Conservation (phyloP, 805 yeast species). For the Diddensiella caesifluorescens region DNA sequence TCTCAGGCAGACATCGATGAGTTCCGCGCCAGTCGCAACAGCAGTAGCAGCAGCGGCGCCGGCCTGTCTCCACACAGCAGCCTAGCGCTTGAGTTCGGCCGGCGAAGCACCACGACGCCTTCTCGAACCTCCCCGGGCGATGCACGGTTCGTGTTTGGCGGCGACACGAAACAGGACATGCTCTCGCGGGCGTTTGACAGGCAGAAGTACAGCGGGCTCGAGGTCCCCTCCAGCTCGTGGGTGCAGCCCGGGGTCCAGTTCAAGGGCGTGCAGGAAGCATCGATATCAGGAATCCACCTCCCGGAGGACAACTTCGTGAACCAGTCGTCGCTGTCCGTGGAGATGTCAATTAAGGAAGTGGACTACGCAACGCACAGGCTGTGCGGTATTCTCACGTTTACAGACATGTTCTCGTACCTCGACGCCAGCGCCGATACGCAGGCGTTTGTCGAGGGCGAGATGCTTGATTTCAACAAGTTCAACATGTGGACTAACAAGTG, state of each 20-base stretch:
- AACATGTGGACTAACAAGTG: constrained; percentile 1
- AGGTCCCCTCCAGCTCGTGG: constrained; percentile 4
- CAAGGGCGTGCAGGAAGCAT: constrained; percentile 3
- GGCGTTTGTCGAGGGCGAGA: not conserved
- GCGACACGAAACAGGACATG: too few species aligned
- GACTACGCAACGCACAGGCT: not conserved
- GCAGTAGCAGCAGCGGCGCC: constrained; percentile 3
- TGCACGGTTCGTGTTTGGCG: too few species aligned
- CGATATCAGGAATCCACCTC: not conserved
- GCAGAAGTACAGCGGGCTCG: not conserved
- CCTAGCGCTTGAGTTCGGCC: too few species aligned
- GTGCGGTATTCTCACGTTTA: not conserved
- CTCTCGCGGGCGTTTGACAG: not conserved
- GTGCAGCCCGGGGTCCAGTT: constrained; percentile 8
- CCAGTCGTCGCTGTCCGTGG: not conserved
- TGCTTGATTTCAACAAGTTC: constrained; percentile 3
- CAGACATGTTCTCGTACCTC: not conserved
- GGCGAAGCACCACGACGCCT: too few species aligned
- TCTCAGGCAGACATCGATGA: not conserved
- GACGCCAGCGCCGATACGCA: not conserved
- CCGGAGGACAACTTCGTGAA: constrained; percentile 3
- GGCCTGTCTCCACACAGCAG: not conserved
- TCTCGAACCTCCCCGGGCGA: too few species aligned
- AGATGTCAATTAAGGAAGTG: not conserved
- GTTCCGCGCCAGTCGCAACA: not conserved